Evolutionary conservation across 352 stramenopile species (phyloP).

Genomic region (Phytophthora fragariaefolia): DNA sequence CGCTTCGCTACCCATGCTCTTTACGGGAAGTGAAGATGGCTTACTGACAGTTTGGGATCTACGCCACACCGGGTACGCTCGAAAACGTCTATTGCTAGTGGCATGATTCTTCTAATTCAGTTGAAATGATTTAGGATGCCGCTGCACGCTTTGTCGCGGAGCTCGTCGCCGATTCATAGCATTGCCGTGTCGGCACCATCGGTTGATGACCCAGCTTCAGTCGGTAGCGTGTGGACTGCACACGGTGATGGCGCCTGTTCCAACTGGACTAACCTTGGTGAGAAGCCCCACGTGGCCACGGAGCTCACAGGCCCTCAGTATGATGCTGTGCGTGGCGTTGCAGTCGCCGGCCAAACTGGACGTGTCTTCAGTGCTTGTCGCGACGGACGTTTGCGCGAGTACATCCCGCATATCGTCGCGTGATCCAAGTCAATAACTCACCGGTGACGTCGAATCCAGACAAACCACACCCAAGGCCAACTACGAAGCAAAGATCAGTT

Average conservation of each 20-base stretch:
- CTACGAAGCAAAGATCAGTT: constrained; percentile 10
- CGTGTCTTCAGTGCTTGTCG: constrained; percentile 65
- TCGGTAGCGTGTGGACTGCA: constrained; percentile 54
- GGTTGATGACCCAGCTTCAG: constrained; percentile 10
- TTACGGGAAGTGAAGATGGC: constrained; percentile 73
- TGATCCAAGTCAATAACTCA: constrained; percentile 11
- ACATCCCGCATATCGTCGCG: constrained; percentile 55
- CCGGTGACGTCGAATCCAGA: background rate
- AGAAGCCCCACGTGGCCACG: constrained; percentile 34
- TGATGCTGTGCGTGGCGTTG: constrained; percentile 68
- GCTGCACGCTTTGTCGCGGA: constrained; percentile 60
- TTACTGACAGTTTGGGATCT: constrained; percentile 69
- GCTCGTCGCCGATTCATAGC: constrained; percentile 54
- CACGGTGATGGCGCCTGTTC: constrained; percentile 64
- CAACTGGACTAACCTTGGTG: constrained; percentile 52
- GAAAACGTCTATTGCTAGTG: background rate
- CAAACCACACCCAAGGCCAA: background rate
- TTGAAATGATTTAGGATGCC: constrained; percentile 39
- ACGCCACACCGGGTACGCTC: constrained; percentile 51
- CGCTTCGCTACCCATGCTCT: constrained; percentile 39
- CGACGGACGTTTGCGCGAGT: constrained; percentile 72
- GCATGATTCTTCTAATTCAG: background rate
- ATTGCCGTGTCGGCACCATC: constrained; percentile 38
- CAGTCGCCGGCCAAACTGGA: constrained; percentile 39
- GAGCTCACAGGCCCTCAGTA: constrained; percentile 71